Percentiles rank a stretch among this genome's conserved stretches.
Evolutionary conservation across 768 basidiomycete genomes (phyloP).

Genomic region (Hypholoma fasciculare): DNA sequence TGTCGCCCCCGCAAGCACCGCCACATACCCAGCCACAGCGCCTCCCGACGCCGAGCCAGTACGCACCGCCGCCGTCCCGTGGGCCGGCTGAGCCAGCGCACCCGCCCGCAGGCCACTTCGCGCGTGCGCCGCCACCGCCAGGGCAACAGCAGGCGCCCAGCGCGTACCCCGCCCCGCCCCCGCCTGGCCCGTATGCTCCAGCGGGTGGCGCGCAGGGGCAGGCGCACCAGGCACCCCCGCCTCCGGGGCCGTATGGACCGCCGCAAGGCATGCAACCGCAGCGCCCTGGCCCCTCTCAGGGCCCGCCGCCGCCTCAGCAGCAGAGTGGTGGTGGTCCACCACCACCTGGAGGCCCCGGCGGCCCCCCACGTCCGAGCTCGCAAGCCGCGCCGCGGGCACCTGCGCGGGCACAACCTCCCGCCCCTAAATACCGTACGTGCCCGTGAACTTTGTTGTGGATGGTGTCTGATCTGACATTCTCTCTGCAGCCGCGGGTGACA

Average conservation of each 20-base stretch:
- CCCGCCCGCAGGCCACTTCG: slow-evolving; percentile 40
- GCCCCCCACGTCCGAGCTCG: slow-evolving; percentile 17
- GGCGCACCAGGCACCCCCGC: slow-evolving; percentile 23
- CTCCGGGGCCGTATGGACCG: slow-evolving; percentile 41
- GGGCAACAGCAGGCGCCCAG: slow-evolving; percentile 23
- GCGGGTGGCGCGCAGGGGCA: slow-evolving; percentile 23
- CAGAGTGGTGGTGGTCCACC: slow-evolving; percentile 22
- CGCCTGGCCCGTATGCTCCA: slow-evolving; percentile 27
- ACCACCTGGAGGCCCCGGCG: slow-evolving; percentile 29
- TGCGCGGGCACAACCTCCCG: slow-evolving; percentile 25
- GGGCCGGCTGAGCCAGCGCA: slow-evolving; percentile 42
- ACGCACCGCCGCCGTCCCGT: slow-evolving; percentile 44
- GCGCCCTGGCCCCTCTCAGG: slow-evolving; percentile 22
- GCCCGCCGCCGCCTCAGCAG: slow-evolving; percentile 18
- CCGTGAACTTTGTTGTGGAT: background rate
- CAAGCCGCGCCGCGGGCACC: slow-evolving; percentile 22
- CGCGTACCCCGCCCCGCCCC: slow-evolving; percentile 41
- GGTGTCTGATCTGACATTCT: background rate
- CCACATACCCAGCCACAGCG: slow-evolving; percentile 30
- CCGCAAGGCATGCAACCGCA: slow-evolving; percentile 36
- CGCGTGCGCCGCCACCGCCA: slow-evolving; percentile 31
- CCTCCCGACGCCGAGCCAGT: slow-evolving; percentile 49
- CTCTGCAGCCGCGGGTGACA: slow-evolving; percentile 78
- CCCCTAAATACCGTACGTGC: slow-evolving; percentile 47
- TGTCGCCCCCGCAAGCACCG: slow-evolving; percentile 44